phyloP scores from a whole-genome alignment of 345 rosid genomes.

The Corchorus capsularis region DNA sequence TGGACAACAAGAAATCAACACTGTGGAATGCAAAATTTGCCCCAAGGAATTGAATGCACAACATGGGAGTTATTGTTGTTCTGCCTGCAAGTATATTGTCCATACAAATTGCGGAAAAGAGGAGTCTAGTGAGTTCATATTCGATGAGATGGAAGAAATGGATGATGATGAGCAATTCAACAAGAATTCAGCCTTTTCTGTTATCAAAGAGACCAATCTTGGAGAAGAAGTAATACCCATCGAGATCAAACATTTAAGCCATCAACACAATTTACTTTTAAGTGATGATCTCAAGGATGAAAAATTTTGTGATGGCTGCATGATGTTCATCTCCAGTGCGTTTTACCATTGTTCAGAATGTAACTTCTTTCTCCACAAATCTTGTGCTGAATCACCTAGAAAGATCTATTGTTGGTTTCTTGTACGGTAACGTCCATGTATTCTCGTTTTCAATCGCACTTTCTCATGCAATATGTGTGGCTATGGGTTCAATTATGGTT shows the following conservation, averaged over 20 bases:
- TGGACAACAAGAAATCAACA: too few species aligned
- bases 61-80: neutral
- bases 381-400: neutral
- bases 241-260: neutral
- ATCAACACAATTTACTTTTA: too few species aligned
- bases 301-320: constrained; percentile 18
- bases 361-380: too few species aligned
- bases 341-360: constrained; percentile 24
- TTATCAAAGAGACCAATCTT: neutral
- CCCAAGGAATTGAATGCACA: too few species aligned
- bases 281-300: too few species aligned
- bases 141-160: neutral
- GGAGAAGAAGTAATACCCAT: constrained; percentile 6
- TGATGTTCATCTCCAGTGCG: constrained; percentile 11
- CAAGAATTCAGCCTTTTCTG: neutral
- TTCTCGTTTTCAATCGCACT: too few species aligned
- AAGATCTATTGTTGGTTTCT: too few species aligned
- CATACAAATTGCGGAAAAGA: constrained; percentile 27
- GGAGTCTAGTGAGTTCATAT: constrained; percentile 13
- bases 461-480: too few species aligned
- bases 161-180: neutral
- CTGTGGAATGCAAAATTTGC: too few species aligned
- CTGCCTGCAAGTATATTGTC: constrained; percentile 15
- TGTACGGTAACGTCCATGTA: too few species aligned
- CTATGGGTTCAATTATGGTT: neutral